Evolutionary conservation across 2,329 filamentous ascomycete genomes (phyloP).

Genomic region (Aureobasidium sp.): DNA sequence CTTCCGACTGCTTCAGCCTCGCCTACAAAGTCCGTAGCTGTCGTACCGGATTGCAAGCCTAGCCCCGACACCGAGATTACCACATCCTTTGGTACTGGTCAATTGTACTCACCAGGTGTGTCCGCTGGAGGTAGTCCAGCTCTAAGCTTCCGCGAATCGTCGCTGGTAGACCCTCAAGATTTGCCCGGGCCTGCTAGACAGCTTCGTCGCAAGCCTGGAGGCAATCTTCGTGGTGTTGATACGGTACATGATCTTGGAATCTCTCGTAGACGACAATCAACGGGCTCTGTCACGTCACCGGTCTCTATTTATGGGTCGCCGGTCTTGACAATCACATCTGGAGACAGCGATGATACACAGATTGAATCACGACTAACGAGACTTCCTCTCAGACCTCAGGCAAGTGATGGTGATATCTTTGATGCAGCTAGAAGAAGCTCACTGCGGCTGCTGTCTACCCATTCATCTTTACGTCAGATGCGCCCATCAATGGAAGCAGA

Average conservation of each 20-base stretch:
- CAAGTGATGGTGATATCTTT: neutral
- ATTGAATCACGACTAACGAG: constrained; percentile 1
- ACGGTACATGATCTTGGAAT: constrained; percentile 41
- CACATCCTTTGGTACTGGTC: neutral
- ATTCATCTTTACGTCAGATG: constrained; percentile 49
- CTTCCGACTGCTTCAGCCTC: neutral
- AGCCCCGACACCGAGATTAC: neutral
- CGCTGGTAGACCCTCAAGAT: neutral
- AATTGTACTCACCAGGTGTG: neutral
- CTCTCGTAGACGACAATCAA: constrained; percentile 39
- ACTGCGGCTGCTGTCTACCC: constrained; percentile 37
- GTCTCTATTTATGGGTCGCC: constrained; percentile 7
- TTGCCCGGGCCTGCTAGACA: constrained; percentile 23
- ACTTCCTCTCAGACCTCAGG: constrained; percentile 11
- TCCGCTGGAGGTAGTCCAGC: neutral
- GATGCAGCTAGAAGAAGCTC: constrained; percentile 3
- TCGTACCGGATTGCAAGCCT: neutral
- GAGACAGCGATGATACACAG: constrained; percentile 5
- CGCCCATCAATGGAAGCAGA: constrained; percentile 77
- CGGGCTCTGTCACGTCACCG: constrained; percentile 30
- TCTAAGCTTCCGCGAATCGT: constrained; percentile 4
- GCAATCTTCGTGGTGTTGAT: constrained; percentile 40
- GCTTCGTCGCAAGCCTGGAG: constrained; percentile 42
- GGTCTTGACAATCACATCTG: constrained; percentile 9
- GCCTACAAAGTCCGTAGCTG: neutral